Evolutionary conservation across 2,329 filamentous ascomycete species (phyloP).

Genomic region (Fusarium veterinarium): DNA sequence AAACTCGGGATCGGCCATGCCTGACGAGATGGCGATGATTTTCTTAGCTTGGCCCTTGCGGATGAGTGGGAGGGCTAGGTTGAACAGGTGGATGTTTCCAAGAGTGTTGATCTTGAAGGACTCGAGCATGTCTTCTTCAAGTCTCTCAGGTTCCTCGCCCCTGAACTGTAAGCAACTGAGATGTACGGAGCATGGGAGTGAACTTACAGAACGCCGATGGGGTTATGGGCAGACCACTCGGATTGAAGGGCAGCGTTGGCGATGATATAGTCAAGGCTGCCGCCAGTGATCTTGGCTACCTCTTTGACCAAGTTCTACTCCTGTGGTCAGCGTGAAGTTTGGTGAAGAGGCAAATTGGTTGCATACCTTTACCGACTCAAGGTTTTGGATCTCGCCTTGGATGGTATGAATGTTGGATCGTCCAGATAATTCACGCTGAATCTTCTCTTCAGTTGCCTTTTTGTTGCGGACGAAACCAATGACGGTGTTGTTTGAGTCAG

Average conservation of each 20-base stretch:
- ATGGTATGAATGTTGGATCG: conserved; percentile 32
- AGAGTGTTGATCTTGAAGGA: conserved; percentile 61
- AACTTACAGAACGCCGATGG: conserved; percentile 25
- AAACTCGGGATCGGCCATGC: conserved; percentile 60
- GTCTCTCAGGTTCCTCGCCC: conserved; percentile 15
- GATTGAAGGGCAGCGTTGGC: conserved; percentile 59
- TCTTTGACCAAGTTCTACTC: conserved; percentile 42
- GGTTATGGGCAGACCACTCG: conserved; percentile 39
- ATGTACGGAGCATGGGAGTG: background rate
- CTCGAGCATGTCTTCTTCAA: conserved; percentile 29
- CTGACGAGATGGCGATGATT: conserved; percentile 62
- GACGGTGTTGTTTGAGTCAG: conserved; percentile 53
- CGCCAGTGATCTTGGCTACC: conserved; percentile 48
- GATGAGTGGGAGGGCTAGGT: conserved; percentile 64
- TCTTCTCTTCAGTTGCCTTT: conserved; percentile 52
- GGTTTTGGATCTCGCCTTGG: conserved; percentile 19
- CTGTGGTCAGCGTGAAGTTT: rapidly evolving
- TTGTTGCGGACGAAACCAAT: conserved; percentile 60
- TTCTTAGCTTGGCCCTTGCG: conserved; percentile 64
- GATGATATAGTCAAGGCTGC: conserved; percentile 63
- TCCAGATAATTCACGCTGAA: conserved; percentile 47
- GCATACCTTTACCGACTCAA: conserved; percentile 15
- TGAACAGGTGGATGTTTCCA: conserved; percentile 64
- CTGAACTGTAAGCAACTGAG: background rate
- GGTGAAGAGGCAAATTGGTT: rapidly evolving